phyloP scores from a whole-genome alignment of 768 basidiomycete genomes.

The Lentinula sp. region DNA sequence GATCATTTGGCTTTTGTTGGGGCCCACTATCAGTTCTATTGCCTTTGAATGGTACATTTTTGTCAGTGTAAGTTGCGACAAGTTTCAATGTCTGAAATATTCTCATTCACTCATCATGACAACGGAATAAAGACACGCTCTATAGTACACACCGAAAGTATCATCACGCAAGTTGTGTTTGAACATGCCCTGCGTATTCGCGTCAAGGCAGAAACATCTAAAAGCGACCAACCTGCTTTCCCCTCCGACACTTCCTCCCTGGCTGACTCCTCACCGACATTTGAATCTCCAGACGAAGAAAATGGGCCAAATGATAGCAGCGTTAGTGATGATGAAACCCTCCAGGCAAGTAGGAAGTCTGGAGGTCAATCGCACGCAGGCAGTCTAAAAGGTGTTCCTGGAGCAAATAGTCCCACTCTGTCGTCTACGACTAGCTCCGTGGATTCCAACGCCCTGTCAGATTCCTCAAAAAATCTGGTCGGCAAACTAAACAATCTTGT shows the following conservation, averaged over 20 bases:
- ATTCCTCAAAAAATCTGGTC: conserved; percentile 20
- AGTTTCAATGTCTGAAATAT: not conserved
- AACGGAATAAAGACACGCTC: conserved; percentile 9
- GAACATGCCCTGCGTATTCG: conserved; percentile 39
- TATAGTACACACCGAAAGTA: conserved; percentile 17
- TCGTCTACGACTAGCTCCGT: not conserved
- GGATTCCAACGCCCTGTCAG: not conserved
- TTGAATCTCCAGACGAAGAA: not conserved
- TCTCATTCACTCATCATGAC: not conserved
- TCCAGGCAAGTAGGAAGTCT: not conserved
- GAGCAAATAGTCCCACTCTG: not conserved
- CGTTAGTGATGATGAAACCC: conserved; percentile 1
- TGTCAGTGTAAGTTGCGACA: conserved; percentile 24
- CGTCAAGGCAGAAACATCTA: conserved; percentile 33
- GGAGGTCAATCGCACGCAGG: not conserved
- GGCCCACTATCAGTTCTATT: conserved; percentile 35
- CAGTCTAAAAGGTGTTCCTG: not conserved
- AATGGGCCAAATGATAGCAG: not conserved
- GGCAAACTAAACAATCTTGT: conserved; percentile 56
- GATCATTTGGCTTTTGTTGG: conserved; percentile 45
- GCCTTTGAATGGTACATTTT: conserved; percentile 50
- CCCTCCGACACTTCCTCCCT: not conserved
- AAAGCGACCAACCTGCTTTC: not conserved
- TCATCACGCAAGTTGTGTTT: conserved; percentile 18
- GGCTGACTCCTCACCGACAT: not conserved